Evolutionary conservation across 2,329 filamentous ascomycete species (phyloP).

Genomic region (Xylariaceae sp.): DNA sequence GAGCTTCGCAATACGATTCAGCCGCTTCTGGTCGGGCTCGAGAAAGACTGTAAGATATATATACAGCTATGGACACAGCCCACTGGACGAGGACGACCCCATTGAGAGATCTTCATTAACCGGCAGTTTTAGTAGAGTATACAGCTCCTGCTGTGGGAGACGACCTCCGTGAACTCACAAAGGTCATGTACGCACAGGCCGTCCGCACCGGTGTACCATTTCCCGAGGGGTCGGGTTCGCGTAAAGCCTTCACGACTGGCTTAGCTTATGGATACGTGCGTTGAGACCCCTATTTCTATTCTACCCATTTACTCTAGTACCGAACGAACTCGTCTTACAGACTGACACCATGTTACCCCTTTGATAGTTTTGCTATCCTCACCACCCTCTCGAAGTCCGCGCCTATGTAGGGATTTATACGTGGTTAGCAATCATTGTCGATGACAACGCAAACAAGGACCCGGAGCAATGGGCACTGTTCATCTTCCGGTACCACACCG

Average conservation of each 20-base stretch:
- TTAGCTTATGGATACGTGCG: constrained; percentile 4
- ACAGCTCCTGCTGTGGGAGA: not conserved
- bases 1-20: no score
- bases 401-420: constrained; percentile 31
- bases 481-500: constrained; percentile 18
- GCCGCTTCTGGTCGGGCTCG: no score
- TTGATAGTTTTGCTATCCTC: constrained; percentile 5
- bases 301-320: no score
- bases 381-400: constrained; percentile 21
- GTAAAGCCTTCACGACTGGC: constrained; percentile 2
- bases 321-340: no score
- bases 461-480: constrained; percentile 21
- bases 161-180: not conserved
- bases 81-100: no score
- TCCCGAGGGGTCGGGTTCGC: constrained; percentile 5
- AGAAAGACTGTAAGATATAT: no score
- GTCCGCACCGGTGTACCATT: constrained; percentile 6
- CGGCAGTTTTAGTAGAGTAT: constrained; percentile 12
- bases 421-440: constrained; percentile 26
- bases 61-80: no score
- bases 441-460: constrained; percentile 20
- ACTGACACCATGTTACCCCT: no score
- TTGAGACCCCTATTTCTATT: no score
- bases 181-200: constrained; percentile 6
- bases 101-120: no score